Evolutionary conservation across 305 asterid species (phyloP).

Genomic region (Solanum hybrid): DNA sequence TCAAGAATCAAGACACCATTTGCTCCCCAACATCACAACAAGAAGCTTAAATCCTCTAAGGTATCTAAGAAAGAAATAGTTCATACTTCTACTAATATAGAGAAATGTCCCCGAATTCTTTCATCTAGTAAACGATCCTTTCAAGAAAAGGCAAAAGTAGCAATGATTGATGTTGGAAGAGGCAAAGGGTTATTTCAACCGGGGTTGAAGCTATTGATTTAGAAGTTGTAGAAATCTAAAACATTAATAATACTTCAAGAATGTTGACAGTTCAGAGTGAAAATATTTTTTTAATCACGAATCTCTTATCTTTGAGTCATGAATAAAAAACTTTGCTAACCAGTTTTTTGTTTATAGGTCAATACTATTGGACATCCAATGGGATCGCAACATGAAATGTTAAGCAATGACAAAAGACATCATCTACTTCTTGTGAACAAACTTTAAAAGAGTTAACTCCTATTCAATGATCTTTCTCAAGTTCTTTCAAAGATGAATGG

Average conservation of each 20-base stretch:
- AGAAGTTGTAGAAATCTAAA: not conserved
- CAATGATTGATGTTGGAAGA: not conserved
- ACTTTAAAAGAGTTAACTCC: no score
- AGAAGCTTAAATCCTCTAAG: not conserved
- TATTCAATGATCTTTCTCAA: no score
- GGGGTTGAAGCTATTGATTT: not conserved
- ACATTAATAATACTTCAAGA: no score
- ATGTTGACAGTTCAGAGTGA: not conserved
- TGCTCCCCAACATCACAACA: not conserved
- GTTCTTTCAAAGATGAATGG: no score
- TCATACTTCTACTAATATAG: not conserved
- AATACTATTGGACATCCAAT: no score
- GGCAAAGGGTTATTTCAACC: fast-evolving
- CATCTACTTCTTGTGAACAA: no score
- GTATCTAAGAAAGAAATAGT: not conserved
- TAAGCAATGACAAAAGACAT: no score
- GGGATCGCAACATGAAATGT: no score
- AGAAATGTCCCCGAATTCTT: not conserved
- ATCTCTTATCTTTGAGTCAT: no score
- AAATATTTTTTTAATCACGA: no score
- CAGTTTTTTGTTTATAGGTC: no score
- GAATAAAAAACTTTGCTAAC: no score
- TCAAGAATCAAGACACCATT: not conserved
- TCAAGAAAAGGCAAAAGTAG: not conserved
- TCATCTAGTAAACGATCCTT: not conserved